Base-by-base conservation (phyloP, 768 basidiomycete genomes). In the Pholiota conissans region DNA sequence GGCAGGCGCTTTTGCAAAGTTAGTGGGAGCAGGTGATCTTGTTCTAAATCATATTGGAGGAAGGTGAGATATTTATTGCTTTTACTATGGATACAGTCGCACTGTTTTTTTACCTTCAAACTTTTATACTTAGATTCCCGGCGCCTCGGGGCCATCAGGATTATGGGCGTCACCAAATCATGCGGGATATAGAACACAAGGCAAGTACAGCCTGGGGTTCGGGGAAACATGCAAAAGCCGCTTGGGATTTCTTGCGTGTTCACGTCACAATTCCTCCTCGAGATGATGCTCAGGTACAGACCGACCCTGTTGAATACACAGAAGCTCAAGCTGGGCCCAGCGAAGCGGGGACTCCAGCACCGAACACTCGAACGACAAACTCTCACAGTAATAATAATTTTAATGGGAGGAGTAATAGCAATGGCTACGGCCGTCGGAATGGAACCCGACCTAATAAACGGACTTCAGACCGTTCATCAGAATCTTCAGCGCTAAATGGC, bases 41-140 rank as follows among this genome's bases (percentile, higher is more conserved):
- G 80, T 89, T 20, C 68, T 95, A 48, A 94, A 95, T 68, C 93
- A 94, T 68, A 85, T 94, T 29, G 84, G 90, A 58, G 74, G 77
- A 52, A 79, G 86, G 89, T 91, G 58, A 59, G 78, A 42, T 49
- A 11, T 27, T 45, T 26, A 49, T 18, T 18, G 22, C 28, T n/a
- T n/a, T n/a, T n/a, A n/a, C n/a, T n/a, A n/a, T n/a, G n/a, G n/a
- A n/a, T n/a, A n/a, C n/a, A n/a, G n/a, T n/a, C n/a, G n/a, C n/a
- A n/a, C n/a, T n/a, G n/a, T n/a, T n/a, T n/a, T n/a, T n/a, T n/a
- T n/a, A n/a, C n/a, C n/a, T n/a, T n/a, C n/a, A n/a, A n/a, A n/a
- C n/a, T n/a, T n/a, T n/a, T n/a, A n/a, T n/a, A n/a, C n/a, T n/a
- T n/a, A 86, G 85, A 65, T 87, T 86, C 63, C 79, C 84, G 29